Base-by-base conservation (phyloP, 2,329 filamentous ascomycete genomes). In the Plectosphaerella plurivora region DNA sequence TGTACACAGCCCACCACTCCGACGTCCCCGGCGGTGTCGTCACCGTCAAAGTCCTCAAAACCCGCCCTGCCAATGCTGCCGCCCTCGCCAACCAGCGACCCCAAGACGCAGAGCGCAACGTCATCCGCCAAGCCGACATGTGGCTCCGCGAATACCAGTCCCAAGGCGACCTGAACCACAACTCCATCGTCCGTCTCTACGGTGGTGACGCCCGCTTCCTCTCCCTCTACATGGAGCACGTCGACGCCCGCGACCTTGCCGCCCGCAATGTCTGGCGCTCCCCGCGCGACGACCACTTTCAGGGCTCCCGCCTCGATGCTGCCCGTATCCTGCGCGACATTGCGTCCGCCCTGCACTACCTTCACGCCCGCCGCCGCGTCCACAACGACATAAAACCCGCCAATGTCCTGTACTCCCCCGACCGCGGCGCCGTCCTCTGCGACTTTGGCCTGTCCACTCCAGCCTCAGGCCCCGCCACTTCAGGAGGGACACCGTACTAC, bases 311-410 rank as follows among this genome's bases (percentile, higher is more conserved):
- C 7, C 63, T 66, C 5, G 80, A 84, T 53, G 79, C 77, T 7
- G 49, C 69, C 50, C 74, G 76, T 16, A 83, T 84, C 47, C 60
- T 84, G 28, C 71, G 70, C 25, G 79, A 83, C 60, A 81, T 82
- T 49, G 66, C 76, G 18, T 69, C 73, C 55, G 81, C 79, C 2
- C 67, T 84, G 44, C 69, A 75, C 61, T 83, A 83, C 62, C 71
- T 84, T 35, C 81, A 84, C 63, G 68, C 69, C 47, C 73, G 75
- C 51, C 70, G 71, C 51, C 68, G 79, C 20, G 76, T 82, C 12
- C 81, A 84, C 65, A 84, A 84, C 65, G 81, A 84, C 63, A 81
- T 84, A 65, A 84, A 84, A 63, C 81, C 81, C 1, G 78, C 75
- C 57, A 84, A 84, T 55, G 83, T 84, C 51, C 68, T 84, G 33